Conservation (phyloP, 495 filamentous ascomycete species). For the Neurospora sp. region DNA sequence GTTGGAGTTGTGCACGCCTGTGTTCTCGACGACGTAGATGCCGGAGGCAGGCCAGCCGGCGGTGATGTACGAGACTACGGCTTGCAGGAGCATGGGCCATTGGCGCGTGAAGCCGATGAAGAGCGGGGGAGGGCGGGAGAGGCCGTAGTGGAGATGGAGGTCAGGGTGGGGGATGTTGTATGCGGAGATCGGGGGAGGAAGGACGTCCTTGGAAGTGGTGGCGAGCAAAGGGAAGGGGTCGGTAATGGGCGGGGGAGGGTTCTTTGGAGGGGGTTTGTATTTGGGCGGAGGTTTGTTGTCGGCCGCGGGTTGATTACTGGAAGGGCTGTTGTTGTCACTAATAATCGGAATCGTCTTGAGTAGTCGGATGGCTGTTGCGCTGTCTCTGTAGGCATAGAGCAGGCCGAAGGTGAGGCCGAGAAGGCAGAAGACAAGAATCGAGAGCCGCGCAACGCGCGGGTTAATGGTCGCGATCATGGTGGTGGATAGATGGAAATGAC, state of each 20-base stretch:
- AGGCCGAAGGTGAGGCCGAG: constrained; percentile 15
- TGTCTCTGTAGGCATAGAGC: constrained; percentile 12
- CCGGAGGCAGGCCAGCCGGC: constrained; percentile 50
- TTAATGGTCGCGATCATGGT: neutral
- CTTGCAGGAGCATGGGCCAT: constrained; percentile 47
- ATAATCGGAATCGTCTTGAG: constrained; percentile 16
- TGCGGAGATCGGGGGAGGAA: constrained; percentile 29
- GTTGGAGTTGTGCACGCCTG: constrained; percentile 48
- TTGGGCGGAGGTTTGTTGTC: constrained; percentile 19
- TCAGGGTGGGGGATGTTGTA: constrained; percentile 29
- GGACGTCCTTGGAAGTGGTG: constrained; percentile 9
- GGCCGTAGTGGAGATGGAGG: constrained; percentile 22
- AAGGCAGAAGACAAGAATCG: neutral
- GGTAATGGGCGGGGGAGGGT: constrained; percentile 27
- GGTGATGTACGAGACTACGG: constrained; percentile 46
- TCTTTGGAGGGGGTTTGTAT: constrained; percentile 32
- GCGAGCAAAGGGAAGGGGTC: constrained; percentile 27
- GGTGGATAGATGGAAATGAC: neutral
- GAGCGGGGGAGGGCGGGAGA: constrained; percentile 36
- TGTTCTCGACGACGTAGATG: constrained; percentile 55
- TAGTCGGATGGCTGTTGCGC: constrained; percentile 9
- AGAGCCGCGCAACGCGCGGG: neutral
- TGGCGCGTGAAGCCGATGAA: constrained; percentile 51
- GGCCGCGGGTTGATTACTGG: constrained; percentile 10
- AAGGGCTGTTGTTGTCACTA: constrained; percentile 6